Evolutionary conservation across 106 monocot genomes (phyloP), one percentile per base, ranked within the genome.

Genomic region (Allium cepa): DNA sequence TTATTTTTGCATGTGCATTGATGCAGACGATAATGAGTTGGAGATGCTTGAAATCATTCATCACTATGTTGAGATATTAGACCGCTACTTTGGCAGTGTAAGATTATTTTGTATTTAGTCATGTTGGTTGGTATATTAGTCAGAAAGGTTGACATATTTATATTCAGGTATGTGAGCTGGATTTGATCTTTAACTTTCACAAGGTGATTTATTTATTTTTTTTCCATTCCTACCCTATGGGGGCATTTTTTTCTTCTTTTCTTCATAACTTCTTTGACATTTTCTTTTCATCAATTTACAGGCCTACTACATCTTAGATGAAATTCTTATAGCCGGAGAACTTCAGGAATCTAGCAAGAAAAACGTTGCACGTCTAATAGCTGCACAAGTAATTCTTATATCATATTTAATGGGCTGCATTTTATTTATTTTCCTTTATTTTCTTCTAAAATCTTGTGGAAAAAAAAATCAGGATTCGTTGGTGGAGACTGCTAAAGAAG

Each of bases 181-280:
- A 99, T 71, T 79, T 99, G 82, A 92, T 99, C 63, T 99, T 92
- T 69, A 99, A 99, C 70, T 99, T 99, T 71, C 97, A 99, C 61
- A 99, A 99, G 92, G 97, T 91, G 68, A 46, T 66, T 65, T 0
- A 4, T 27, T 49, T 27, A 15, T 60, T 49, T 16, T 49, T 49
- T 17, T 62, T 0, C 46, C 48, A 60, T 46, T 22, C 45, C 49
- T 49, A 9, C 8, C 49, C n/a, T 3, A 9, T 36, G 36, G 36
- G 36, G 22, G 17, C 47, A 55, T 45, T 56, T 10, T 9, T 9
- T 67, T 18, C 17, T 10, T 27, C 10, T 4, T 67, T 67, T 26
- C 49, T n/a, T n/a, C n/a, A n/a, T n/a, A n/a, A 16, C 26, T 8
- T 13, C 6, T 47, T 62, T 60, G 46, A 48, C 48, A 10, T 28